Conservation (phyloP, 768 basidiomycete species). For the Lentinula sp. region DNA sequence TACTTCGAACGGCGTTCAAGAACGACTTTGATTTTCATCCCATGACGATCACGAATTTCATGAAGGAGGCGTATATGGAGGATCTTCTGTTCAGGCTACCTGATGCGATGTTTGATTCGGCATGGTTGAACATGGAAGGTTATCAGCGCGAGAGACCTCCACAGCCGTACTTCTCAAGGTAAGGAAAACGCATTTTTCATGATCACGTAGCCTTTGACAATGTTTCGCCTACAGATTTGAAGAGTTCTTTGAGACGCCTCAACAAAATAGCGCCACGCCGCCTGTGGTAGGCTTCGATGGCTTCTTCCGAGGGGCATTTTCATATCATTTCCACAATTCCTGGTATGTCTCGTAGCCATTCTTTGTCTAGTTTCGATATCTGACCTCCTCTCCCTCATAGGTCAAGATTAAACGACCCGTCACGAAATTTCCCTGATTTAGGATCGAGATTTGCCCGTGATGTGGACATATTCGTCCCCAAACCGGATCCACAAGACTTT, state of each 20-base stretch:
- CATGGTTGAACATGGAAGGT: constrained; percentile 66
- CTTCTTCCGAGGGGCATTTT: constrained; percentile 94
- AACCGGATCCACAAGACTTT: constrained; percentile 65
- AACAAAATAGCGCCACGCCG: constrained; percentile 69
- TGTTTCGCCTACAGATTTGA: constrained; percentile 51
- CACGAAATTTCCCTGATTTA: constrained; percentile 94
- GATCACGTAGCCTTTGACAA: not conserved
- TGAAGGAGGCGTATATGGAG: constrained; percentile 58
- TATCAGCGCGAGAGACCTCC: constrained; percentile 65
- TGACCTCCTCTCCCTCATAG: constrained; percentile 28
- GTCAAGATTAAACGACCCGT: constrained; percentile 93
- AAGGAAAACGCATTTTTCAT: constrained; percentile 70
- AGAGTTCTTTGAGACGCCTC: constrained; percentile 84
- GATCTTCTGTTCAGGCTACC: constrained; percentile 55
- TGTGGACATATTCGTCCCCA: not conserved
- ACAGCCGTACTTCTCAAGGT: constrained; percentile 50
- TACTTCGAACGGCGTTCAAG: constrained; percentile 65
- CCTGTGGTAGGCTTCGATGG: constrained; percentile 88
- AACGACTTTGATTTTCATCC: constrained; percentile 73
- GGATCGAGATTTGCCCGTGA: constrained; percentile 60
- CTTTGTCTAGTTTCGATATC: constrained; percentile 1
- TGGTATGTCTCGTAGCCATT: constrained; percentile 45
- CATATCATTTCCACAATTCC: constrained; percentile 95
- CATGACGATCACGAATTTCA: constrained; percentile 59
- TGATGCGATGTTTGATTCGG: constrained; percentile 68